phyloP scores from a whole-genome alignment of 345 rosid species.

The Moricandia moricandioides region DNA sequence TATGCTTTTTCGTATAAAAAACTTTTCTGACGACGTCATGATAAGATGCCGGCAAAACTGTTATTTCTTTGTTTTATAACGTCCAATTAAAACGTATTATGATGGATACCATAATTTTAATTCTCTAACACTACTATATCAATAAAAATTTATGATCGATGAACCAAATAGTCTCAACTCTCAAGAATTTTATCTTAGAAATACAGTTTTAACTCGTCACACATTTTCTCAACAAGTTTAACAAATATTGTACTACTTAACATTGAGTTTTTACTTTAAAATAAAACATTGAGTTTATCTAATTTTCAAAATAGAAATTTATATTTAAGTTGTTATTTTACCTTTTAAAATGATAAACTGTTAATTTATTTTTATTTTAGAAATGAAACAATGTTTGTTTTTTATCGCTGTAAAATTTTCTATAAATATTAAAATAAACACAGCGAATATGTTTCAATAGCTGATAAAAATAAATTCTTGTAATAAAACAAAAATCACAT shows the following conservation, averaged over 20 bases:
- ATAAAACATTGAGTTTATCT: not conserved
- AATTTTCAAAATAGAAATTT: no score
- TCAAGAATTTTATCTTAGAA: not conserved
- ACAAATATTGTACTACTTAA: not conserved
- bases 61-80: not conserved
- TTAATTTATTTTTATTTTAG: no score
- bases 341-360: no score
- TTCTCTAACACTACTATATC: not conserved
- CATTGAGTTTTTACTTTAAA: not conserved
- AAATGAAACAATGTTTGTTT: no score
- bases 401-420: no score
- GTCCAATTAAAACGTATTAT: not conserved
- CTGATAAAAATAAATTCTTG: not conserved
- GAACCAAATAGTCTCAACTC: not conserved
- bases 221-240: not conserved
- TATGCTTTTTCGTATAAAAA: not conserved
- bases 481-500: not conserved
- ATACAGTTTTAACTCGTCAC: not conserved
- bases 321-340: no score
- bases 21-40: not conserved
- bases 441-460: no score
- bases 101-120: not conserved
- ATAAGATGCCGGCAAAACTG: constrained; percentile 5
- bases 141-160: not conserved
- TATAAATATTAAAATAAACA: no score